phyloP scores from a whole-genome alignment of 2,329 filamentous ascomycete species.

The Trichoderma sp. region DNA sequence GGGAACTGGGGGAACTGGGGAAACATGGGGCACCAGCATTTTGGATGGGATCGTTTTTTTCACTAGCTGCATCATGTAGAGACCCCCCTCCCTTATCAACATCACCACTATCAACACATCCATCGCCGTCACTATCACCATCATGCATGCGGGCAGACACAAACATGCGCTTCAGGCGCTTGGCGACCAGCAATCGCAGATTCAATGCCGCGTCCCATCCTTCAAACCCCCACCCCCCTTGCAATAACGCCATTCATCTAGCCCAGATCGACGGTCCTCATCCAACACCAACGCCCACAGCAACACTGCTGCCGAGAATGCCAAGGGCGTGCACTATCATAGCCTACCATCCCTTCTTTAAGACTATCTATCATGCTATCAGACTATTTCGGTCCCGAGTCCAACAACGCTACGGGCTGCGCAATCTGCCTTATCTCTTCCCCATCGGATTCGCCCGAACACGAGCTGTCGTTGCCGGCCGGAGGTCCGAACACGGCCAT shows the following conservation, averaged over 20 bases:
- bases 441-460: background rate
- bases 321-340: background rate
- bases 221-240: background rate
- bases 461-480: background rate
- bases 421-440: background rate
- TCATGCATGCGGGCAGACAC: background rate
- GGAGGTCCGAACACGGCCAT: background rate
- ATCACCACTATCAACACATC: background rate
- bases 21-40: conserved; percentile 6
- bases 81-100: background rate
- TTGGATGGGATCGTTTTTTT: background rate
- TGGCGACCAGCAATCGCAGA: background rate
- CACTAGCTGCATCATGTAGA: background rate
- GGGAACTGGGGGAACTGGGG: conserved; percentile 9
- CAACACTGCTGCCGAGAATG: background rate
- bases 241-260: conserved; percentile 1
- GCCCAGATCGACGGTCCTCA: background rate
- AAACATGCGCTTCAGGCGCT: background rate
- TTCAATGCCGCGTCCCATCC: background rate
- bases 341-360: background rate
- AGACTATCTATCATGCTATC: background rate
- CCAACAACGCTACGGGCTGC: background rate
- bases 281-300: background rate
- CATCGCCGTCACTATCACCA: background rate
- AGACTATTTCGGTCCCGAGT: background rate